Conservation (phyloP, 2,329 filamentous ascomycete genomes). For the Colletotrichum endophyticum region DNA sequence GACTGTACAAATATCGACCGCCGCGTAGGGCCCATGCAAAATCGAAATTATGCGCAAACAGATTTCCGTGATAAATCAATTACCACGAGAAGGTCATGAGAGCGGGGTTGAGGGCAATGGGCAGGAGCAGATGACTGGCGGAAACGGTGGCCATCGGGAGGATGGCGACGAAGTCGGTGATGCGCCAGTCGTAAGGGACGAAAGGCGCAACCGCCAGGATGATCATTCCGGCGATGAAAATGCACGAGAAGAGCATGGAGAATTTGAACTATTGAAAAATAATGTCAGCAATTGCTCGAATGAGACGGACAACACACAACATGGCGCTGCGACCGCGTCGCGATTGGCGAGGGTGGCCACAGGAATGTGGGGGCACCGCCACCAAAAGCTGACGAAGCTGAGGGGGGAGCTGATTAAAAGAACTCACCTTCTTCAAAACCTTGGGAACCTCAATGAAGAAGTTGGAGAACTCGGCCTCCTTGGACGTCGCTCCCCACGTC, state of each 20-base stretch:
- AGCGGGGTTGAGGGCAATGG: slow-evolving; percentile 77
- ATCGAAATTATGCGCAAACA: not conserved
- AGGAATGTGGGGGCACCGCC: slow-evolving; percentile 29
- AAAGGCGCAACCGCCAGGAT: slow-evolving; percentile 68
- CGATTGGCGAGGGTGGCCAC: slow-evolving; percentile 19
- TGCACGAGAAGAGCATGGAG: slow-evolving; percentile 65
- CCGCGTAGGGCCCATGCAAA: slow-evolving; percentile 7
- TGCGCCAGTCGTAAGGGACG: slow-evolving; percentile 69
- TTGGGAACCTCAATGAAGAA: slow-evolving; percentile 86
- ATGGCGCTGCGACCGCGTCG: slow-evolving; percentile 22
- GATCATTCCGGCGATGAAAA: slow-evolving; percentile 67
- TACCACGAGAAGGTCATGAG: slow-evolving; percentile 83
- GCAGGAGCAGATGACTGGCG: slow-evolving; percentile 71
- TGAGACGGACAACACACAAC: not conserved
- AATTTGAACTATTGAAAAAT: slow-evolving; percentile 66
- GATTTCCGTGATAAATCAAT: slow-evolving; percentile 6
- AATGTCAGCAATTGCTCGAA: slow-evolving; percentile 6
- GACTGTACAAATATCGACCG: slow-evolving; percentile 3
- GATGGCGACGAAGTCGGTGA: slow-evolving; percentile 76
- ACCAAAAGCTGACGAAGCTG: not conserved
- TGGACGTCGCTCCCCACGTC: slow-evolving; percentile 84
- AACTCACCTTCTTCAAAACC: slow-evolving; percentile 75
- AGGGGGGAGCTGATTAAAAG: slow-evolving; percentile 33
- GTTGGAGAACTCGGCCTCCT: slow-evolving; percentile 81
- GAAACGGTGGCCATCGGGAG: slow-evolving; percentile 77